phyloP scores from a whole-genome alignment of 208 protist species.

The Novymonas esmeraldas region DNA sequence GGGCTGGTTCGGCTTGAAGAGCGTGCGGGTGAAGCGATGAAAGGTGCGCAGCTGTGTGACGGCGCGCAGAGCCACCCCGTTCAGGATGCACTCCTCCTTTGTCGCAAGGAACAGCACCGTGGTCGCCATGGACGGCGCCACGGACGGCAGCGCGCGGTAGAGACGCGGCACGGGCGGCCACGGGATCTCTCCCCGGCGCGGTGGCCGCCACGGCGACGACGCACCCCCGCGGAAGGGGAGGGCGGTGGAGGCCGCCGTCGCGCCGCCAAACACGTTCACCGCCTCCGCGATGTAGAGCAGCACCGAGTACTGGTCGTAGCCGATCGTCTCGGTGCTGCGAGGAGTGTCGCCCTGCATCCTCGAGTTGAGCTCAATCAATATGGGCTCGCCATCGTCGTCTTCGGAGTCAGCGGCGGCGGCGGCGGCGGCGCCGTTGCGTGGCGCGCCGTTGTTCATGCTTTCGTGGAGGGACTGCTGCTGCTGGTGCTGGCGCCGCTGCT shows the following conservation, averaged over 20 bases:
- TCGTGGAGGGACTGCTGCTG: not conserved
- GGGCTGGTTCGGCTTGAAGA: conserved; percentile 40
- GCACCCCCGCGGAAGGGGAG: conserved; percentile 13
- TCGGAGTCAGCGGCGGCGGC: not conserved
- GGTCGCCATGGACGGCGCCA: conserved; percentile 9
- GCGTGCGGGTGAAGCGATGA: conserved; percentile 50
- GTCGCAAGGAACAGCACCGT: conserved; percentile 72
- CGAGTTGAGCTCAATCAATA: conserved; percentile 91
- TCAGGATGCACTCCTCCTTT: conserved; percentile 47
- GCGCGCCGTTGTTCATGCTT: not conserved
- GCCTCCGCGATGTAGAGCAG: conserved; percentile 68
- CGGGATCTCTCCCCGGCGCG: conserved; percentile 33
- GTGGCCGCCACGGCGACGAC: not conserved
- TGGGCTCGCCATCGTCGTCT: conserved; percentile 41
- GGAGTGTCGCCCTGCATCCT: conserved; percentile 81
- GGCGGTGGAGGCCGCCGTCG: conserved; percentile 24
- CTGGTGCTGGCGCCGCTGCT: not conserved
- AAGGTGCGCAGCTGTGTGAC: conserved; percentile 60
- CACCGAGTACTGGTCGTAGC: conserved; percentile 82
- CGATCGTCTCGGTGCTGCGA: conserved; percentile 66
- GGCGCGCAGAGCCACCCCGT: conserved; percentile 29
- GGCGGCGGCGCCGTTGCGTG: not conserved
- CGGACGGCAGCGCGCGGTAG: conserved; percentile 36
- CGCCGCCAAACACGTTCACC: conserved; percentile 46
- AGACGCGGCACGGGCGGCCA: conserved; percentile 78